A percentile compares a stretch with the other conserved stretches of the same genome.
These are phyloP conservation scores for Pseudisothecium myosuroides DNA, from an alignment of 225 moss, liverwort and hornwort species.

Conservation along the genomic window DNA sequence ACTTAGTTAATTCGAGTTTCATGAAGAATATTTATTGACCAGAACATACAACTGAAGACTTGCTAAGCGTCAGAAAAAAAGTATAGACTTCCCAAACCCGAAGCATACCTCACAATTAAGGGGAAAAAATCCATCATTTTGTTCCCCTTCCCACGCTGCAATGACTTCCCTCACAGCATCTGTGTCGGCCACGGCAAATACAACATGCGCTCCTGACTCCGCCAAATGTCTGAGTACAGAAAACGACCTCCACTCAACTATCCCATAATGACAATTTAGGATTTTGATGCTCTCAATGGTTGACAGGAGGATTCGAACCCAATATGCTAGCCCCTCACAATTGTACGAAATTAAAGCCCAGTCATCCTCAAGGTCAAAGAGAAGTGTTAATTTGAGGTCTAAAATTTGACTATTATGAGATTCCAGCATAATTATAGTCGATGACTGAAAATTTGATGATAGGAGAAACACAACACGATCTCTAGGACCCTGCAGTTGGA, in stretches of 20 bases:
- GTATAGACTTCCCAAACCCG: neutral
- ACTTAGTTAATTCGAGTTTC: neutral
- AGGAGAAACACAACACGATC: neutral
- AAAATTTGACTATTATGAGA: neutral
- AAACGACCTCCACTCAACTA: neutral
- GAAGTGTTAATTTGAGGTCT: neutral
- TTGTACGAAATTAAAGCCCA: neutral
- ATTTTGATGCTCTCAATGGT: neutral
- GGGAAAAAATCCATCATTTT: neutral
- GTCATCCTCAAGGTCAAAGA: neutral
- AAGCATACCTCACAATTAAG: slow-evolving; percentile 58
- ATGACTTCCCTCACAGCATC: slow-evolving; percentile 39
- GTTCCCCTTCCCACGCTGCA: slow-evolving; percentile 39
- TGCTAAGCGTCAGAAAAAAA: neutral
- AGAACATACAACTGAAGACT: neutral
- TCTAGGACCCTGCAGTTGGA: neutral
- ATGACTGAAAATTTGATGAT: neutral
- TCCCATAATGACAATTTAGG: neutral
- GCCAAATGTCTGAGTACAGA: slow-evolving; percentile 52
- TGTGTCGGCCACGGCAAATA: slow-evolving; percentile 54
- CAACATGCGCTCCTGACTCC: slow-evolving; percentile 58
- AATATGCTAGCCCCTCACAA: neutral
- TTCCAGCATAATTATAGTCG: neutral
- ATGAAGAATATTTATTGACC: neutral
- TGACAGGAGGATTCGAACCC: neutral